A percentile compares a stretch with the other conserved stretches of the same genome.
phyloP scores from a whole-genome alignment of 2,329 filamentous ascomycete species.

The Macrophomina tecta region DNA sequence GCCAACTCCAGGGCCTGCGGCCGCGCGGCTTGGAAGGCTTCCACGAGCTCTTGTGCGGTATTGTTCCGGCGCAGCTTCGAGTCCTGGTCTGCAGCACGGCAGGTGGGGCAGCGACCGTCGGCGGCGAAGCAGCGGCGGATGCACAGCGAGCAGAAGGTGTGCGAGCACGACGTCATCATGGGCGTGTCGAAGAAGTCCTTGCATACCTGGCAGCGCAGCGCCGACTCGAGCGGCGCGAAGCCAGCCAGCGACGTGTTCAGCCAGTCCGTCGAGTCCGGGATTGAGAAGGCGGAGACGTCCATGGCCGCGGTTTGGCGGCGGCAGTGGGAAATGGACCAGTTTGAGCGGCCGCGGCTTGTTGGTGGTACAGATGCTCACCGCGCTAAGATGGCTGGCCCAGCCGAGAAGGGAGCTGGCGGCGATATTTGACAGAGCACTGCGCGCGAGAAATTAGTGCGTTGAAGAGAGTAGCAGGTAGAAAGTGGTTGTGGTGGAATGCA shows the following conservation, averaged over 20 bases:
- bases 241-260: constrained; percentile 70
- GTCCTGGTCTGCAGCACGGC: constrained; percentile 79
- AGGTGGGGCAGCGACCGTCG: constrained; percentile 88
- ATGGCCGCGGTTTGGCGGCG: neutral
- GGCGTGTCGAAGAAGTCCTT: constrained; percentile 96
- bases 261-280: constrained; percentile 81
- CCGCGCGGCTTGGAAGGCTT: constrained; percentile 74
- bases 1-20: constrained; percentile 69
- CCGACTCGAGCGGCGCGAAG: constrained; percentile 76
- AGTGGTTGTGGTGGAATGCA: neutral
- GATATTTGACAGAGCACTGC: too few relatives aligned
- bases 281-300: neutral
- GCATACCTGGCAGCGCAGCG: constrained; percentile 93
- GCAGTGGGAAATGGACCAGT: too few relatives aligned
- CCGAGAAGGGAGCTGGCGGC: neutral
- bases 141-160: constrained; percentile 96
- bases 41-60: constrained; percentile 82
- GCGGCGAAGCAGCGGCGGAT: constrained; percentile 83
- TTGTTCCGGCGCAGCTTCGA: constrained; percentile 84
- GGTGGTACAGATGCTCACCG: neutral
- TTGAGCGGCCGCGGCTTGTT: neutral
- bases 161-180: constrained; percentile 91
- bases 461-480: neutral
- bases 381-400: neutral
- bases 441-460: neutral